A percentile compares a stretch with the other conserved stretches of the same genome.
phyloP scores from a whole-genome alignment of 2,329 filamentous ascomycete genomes.

The Clarireedia hainanense region DNA sequence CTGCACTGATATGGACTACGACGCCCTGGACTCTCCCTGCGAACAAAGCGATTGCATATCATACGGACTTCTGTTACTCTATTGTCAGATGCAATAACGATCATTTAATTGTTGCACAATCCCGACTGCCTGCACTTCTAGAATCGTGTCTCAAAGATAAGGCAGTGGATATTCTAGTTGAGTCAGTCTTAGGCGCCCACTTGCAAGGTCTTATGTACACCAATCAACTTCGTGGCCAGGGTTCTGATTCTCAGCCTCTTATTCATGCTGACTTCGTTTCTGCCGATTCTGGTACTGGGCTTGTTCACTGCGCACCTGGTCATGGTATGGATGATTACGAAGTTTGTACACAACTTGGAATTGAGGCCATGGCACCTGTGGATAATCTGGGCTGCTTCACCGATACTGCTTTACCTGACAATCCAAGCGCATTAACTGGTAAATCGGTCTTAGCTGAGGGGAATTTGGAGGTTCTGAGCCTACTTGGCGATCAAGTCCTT shows the following conservation, averaged over 20 bases:
- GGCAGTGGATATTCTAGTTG: constrained; percentile 38
- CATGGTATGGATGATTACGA: constrained; percentile 97
- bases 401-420: constrained; percentile 63
- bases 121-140: constrained; percentile 54
- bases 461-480: constrained; percentile 57
- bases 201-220: constrained; percentile 60
- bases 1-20: constrained; percentile 95
- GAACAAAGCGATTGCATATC: constrained; percentile 81
- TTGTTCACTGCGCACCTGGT: constrained; percentile 92
- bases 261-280: constrained; percentile 86
- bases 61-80: constrained; percentile 65
- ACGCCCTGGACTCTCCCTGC: constrained; percentile 96
- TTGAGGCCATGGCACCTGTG: constrained; percentile 74
- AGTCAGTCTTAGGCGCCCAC: constrained; percentile 54
- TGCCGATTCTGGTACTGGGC: constrained; percentile 78
- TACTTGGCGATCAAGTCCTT: constrained; percentile 60
- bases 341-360: constrained; percentile 61
- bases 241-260: constrained; percentile 55
- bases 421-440: constrained; percentile 60
- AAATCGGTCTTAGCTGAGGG: constrained; percentile 66
- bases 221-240: constrained; percentile 58
- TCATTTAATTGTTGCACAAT: constrained; percentile 64
- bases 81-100: constrained; percentile 51
- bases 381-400: constrained; percentile 78
- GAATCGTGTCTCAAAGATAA: constrained; percentile 34